phyloP scores from a whole-genome alignment of 768 basidiomycete genomes.

The Cyclocybe cylindracea region DNA sequence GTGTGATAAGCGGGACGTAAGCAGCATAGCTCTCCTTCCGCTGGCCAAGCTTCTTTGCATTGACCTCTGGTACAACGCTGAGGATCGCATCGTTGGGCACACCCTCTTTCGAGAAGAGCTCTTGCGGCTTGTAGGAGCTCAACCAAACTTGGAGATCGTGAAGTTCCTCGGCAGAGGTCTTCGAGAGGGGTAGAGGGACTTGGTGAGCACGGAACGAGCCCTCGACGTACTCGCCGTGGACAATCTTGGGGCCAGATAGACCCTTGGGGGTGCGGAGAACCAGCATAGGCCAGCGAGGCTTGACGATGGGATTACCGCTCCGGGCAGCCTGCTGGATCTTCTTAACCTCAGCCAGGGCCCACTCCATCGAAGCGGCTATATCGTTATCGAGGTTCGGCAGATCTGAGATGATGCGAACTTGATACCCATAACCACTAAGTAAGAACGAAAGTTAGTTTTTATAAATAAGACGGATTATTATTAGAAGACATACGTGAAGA shows the following conservation, averaged over 20 bases:
- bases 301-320: constrained; percentile 70
- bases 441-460: constrained; percentile 3
- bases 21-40: constrained; percentile 66
- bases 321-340: constrained; percentile 83
- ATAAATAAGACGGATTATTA: background rate
- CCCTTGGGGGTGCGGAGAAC: constrained; percentile 88
- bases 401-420: constrained; percentile 79
- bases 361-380: constrained; percentile 80
- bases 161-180: constrained; percentile 65
- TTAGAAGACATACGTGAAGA: constrained; percentile 61
- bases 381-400: constrained; percentile 69
- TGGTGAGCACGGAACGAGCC: constrained; percentile 87
- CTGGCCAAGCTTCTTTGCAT: constrained; percentile 68
- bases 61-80: constrained; percentile 53
- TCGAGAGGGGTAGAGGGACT: constrained; percentile 79
- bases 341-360: constrained; percentile 73
- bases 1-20: constrained; percentile 61
- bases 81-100: constrained; percentile 56
- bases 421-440: constrained; percentile 81
- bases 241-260: constrained; percentile 64
- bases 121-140: constrained; percentile 62
- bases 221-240: constrained; percentile 74
- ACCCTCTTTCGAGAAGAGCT: constrained; percentile 64
- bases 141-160: constrained; percentile 71
- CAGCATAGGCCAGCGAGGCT: constrained; percentile 91